Base-by-base conservation (phyloP, 202 grass and related monocot genomes). In the Carex arenaria region DNA sequence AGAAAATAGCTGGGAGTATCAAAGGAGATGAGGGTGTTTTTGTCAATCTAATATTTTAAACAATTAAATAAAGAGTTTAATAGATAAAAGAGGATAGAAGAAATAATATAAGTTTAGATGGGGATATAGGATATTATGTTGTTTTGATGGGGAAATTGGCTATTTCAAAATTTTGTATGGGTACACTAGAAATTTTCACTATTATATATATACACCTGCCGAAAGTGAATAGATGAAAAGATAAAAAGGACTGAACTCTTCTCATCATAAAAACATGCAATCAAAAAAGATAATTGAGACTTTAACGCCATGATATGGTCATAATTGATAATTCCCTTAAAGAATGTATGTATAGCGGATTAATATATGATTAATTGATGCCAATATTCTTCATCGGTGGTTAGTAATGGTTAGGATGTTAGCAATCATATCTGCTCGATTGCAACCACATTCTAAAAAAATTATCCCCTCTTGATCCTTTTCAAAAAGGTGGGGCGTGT, bases 361-460 rank as follows among this genome's bases (percentile, higher is more conserved):
- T 69, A 69, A 14, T 36, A 60, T 54, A 40, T 61, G 51, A 38
- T 61, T 57, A 40, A 31, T 81, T 52, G 31, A 67, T 66, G 5
- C 15, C 42, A 12, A 14, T 12, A 75, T 63, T 68, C 26, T 34
- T 55, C 20, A 82, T n/a, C 18, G 47, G 67, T 84, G 30, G 82
- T 84, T 75, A 75, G 67, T 55, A 75, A 84, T 84, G 82, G 68
- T 84, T 72, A 84, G 67, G 34, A 74, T 84, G 82, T 72, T 84
- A 26, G 54, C 28, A 26, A 84, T 84, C 68, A 75, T 32, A 84
- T 75, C 67, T 60, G 52, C 18, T 61, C 59, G 67, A 84, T 84
- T 63, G 65, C 51, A 59, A 59, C 70, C 42, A 4, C 73, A 28
- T 2, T 43, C 17, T 40, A 5, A 19, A 32, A 77, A 53, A 56